Evolutionary conservation across 208 protist species (phyloP).

Genomic region (Leptomonas seymouri): DNA sequence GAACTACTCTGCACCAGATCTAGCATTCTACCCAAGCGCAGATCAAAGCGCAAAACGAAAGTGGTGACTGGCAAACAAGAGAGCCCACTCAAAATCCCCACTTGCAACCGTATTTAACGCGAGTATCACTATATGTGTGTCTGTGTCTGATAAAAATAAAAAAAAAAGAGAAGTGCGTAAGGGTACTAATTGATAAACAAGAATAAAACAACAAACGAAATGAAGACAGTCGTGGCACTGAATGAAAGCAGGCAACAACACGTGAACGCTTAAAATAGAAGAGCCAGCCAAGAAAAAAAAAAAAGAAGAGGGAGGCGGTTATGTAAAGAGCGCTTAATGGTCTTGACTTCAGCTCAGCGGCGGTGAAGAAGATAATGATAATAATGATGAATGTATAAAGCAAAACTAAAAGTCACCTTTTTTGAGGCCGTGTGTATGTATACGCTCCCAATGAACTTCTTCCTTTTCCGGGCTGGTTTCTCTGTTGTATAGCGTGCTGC

Average conservation of each 20-base stretch:
- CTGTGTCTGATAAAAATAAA: not conserved
- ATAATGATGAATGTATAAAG: too few relatives aligned
- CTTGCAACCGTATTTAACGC: too few relatives aligned
- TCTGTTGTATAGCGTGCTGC: not conserved
- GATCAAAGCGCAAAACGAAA: not conserved
- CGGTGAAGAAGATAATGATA: not conserved
- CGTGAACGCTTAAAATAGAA: not conserved
- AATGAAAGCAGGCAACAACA: constrained; percentile 2
- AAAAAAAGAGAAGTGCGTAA: constrained; percentile 1
- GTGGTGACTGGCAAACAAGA: too few relatives aligned
- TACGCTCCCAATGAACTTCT: not conserved
- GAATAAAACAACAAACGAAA: not conserved
- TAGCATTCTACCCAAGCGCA: constrained; percentile 1
- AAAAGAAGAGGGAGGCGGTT: not conserved
- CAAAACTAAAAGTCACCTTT: too few relatives aligned
- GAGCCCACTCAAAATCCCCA: too few relatives aligned
- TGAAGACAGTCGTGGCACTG: not conserved
- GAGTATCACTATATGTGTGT: too few relatives aligned
- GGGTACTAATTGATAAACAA: not conserved
- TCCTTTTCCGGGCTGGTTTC: not conserved
- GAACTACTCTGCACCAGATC: constrained; percentile 4
- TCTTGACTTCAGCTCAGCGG: not conserved
- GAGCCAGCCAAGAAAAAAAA: not conserved
- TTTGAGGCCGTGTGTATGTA: not conserved
- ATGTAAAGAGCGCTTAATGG: too few relatives aligned